Conservation (phyloP, 78 protist genomes). For the Dictyostelium purpureum region DNA sequence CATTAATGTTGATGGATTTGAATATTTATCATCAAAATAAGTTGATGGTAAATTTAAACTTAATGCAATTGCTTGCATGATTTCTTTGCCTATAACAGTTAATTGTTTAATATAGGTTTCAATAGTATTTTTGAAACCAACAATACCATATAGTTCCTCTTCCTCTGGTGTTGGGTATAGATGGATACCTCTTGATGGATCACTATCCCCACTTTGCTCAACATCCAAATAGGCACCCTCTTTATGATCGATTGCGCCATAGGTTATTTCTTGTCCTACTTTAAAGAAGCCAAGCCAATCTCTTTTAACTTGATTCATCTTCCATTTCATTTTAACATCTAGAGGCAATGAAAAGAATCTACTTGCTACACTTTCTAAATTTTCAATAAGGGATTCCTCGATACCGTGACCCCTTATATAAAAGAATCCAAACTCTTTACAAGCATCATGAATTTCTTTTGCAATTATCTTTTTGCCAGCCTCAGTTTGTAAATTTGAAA, state of each 20-base stretch:
- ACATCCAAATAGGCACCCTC: slow-evolving; percentile 2
- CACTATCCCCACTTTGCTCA: background rate
- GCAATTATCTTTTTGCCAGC: slow-evolving; percentile 23
- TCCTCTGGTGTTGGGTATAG: slow-evolving; percentile 14
- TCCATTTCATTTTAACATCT: slow-evolving; percentile 43
- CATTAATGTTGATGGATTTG: slow-evolving; percentile 20
- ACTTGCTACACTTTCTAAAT: background rate
- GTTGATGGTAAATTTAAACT: slow-evolving; percentile 9
- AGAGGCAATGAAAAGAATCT: slow-evolving; percentile 33
- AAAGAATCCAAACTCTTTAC: slow-evolving; percentile 58
- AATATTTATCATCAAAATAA: slow-evolving; percentile 13
- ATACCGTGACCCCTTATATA: slow-evolving; percentile 38
- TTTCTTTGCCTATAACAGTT: background rate
- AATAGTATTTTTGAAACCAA: background rate
- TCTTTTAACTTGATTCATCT: slow-evolving; percentile 31
- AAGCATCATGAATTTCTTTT: slow-evolving; percentile 35
- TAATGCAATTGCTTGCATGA: slow-evolving; percentile 26
- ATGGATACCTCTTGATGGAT: background rate
- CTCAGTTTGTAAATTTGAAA: background rate
- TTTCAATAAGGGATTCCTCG: background rate
- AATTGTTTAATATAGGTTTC: background rate
- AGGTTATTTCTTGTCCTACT: slow-evolving; percentile 32
- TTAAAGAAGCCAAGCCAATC: slow-evolving; percentile 32
- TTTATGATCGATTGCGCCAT: slow-evolving; percentile 11
- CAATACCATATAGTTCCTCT: background rate